phyloP scores from a whole-genome alignment of 306 rosid species.

The Fragaria iinumae region DNA sequence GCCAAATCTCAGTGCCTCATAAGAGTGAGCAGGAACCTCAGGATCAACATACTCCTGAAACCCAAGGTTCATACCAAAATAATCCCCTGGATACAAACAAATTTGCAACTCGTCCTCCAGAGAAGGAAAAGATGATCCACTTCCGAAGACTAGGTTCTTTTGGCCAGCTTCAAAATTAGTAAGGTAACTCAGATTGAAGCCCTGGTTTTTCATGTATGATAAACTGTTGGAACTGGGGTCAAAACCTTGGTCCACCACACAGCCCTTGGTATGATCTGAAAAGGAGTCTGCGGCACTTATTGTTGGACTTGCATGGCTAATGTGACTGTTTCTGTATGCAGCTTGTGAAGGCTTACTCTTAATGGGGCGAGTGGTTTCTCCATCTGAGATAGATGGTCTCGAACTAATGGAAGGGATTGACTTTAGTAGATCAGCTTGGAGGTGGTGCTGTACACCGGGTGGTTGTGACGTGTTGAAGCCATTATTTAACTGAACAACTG shows the following conservation, averaged over 20 bases:
- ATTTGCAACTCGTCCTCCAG: conserved; percentile 63
- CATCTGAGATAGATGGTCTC: conserved; percentile 33
- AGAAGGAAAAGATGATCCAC: conserved; percentile 40
- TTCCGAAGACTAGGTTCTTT: conserved; percentile 47
- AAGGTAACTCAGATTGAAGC: conserved; percentile 40
- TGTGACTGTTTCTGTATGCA: conserved; percentile 39
- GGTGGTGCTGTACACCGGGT: conserved; percentile 34
- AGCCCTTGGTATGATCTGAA: conserved; percentile 47
- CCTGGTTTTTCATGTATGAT: conserved; percentile 50
- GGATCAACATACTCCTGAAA: conserved; percentile 58
- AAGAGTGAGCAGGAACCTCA: conserved; percentile 55
- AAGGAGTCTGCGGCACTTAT: conserved; percentile 41
- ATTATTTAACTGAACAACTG: conserved; percentile 40
- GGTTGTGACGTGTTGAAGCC: conserved; percentile 54
- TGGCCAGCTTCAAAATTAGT: conserved; percentile 51
- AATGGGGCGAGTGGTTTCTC: conserved; percentile 36
- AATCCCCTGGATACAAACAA: conserved; percentile 50
- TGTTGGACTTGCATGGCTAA: conserved; percentile 39
- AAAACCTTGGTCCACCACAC: conserved; percentile 36
- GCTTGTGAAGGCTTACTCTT: conserved; percentile 48
- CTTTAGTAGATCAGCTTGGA: conserved; percentile 48
- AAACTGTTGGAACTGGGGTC: conserved; percentile 45
- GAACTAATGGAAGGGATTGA: conserved; percentile 55
- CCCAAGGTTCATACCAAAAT: conserved; percentile 48
- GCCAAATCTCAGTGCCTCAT: conserved; percentile 53